These are phyloP conservation scores for Aspergillus puulaauensis DNA, from an alignment of 2,329 filamentous ascomycete species.

Conservation along the genomic window DNA sequence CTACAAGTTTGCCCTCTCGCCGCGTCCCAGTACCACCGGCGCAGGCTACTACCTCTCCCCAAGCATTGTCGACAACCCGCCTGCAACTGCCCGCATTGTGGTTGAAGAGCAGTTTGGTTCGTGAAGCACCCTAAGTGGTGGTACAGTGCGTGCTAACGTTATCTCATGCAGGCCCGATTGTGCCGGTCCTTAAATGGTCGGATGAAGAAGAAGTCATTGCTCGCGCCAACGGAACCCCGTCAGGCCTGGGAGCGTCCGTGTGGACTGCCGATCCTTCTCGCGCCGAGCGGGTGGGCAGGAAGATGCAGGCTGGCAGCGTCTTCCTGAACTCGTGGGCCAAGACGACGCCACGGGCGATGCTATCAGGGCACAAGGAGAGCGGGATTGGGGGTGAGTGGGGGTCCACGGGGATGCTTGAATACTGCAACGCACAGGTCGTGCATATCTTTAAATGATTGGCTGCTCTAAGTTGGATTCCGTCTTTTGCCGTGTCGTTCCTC, in stretches of 20 bases:
- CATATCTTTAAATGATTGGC: too few species aligned
- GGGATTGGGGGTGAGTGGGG: constrained; percentile 47
- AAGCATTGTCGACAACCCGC: constrained; percentile 58
- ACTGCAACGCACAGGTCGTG: background rate
- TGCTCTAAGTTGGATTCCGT: too few species aligned
- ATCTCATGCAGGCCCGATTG: constrained; percentile 51
- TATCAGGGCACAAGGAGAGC: constrained; percentile 54
- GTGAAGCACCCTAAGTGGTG: too few species aligned
- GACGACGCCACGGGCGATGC: background rate
- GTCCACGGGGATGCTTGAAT: background rate
- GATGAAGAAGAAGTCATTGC: constrained; percentile 60
- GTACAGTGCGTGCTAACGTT: too few species aligned
- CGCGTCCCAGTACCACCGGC: too few species aligned
- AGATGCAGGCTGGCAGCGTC: background rate
- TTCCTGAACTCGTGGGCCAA: background rate
- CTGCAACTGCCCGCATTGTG: constrained; percentile 55
- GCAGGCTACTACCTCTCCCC: constrained; percentile 58
- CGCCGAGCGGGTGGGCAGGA: background rate
- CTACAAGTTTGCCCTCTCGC: too few species aligned
- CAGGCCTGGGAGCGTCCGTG: constrained; percentile 58
- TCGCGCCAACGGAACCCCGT: constrained; percentile 54
- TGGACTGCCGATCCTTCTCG: constrained; percentile 35
- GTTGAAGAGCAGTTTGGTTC: constrained; percentile 56
- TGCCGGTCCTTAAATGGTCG: constrained; percentile 62
- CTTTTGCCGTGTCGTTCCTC: too few species aligned